phyloP scores from a whole-genome alignment of 495 filamentous ascomycete species.

The Aspergillus sclerotioniger region DNA sequence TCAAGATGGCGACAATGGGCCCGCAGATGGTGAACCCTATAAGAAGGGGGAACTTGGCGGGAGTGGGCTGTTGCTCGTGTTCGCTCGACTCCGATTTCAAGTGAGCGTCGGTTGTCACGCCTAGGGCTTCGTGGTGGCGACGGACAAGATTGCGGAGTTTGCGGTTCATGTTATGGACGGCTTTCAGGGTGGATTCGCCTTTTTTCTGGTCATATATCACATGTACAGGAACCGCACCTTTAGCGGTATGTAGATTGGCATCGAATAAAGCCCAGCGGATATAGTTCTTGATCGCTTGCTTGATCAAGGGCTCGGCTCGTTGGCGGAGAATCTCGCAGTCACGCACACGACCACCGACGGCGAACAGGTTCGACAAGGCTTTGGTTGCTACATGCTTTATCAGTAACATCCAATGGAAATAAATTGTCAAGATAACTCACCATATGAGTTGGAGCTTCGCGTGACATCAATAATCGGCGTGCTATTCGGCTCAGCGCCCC shows the following conservation, averaged over 20 bases:
- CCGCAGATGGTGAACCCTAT: conserved; percentile 42
- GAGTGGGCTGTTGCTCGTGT: background rate
- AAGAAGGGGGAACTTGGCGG: conserved; percentile 26
- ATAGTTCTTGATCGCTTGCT: conserved; percentile 34
- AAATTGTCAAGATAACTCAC: conserved; percentile 18
- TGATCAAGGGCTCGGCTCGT: conserved; percentile 31
- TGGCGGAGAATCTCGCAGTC: conserved; percentile 31
- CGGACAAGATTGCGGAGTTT: conserved; percentile 29
- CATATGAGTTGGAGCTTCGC: conserved; percentile 34
- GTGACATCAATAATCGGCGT: conserved; percentile 48
- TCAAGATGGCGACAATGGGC: conserved; percentile 42
- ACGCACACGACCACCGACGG: conserved; percentile 39
- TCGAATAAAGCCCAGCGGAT: conserved; percentile 46
- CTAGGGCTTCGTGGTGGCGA: conserved; percentile 21
- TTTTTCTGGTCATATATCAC: conserved; percentile 30
- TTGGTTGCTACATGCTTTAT: conserved; percentile 28
- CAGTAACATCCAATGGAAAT: background rate
- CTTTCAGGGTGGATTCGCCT: conserved; percentile 29
- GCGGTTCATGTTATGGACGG: conserved; percentile 29
- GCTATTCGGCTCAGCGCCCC: conserved; percentile 26
- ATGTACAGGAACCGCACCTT: conserved; percentile 29
- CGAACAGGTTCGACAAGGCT: conserved; percentile 37
- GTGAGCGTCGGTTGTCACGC: background rate
- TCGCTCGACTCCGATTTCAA: background rate
- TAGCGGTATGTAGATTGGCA: conserved; percentile 24